Evolutionary conservation across 768 basidiomycete species (phyloP).

Genomic region (Tylopilus sp.): DNA sequence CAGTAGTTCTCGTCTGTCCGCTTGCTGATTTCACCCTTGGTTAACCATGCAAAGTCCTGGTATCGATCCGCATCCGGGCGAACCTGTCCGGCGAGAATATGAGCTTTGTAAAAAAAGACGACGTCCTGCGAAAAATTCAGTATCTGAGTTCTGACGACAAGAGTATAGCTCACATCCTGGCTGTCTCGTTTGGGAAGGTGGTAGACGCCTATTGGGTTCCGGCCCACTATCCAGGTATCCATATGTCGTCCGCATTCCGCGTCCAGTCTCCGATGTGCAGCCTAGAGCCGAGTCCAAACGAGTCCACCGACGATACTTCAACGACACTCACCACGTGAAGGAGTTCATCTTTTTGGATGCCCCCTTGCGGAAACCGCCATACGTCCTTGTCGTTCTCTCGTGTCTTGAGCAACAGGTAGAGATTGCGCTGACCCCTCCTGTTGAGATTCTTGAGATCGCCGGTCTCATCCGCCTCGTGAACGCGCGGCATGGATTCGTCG

Average conservation of each 20-base stretch:
- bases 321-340: constrained; percentile 65
- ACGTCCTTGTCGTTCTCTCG: constrained; percentile 42
- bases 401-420: constrained; percentile 79
- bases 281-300: constrained; percentile 37
- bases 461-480: constrained; percentile 55
- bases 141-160: neutral
- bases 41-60: constrained; percentile 89
- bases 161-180: constrained; percentile 34
- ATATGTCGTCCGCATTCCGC: constrained; percentile 76
- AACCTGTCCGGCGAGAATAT: constrained; percentile 88
- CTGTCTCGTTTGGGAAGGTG: constrained; percentile 42
- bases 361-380: constrained; percentile 84
- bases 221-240: constrained; percentile 93
- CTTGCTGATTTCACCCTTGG: constrained; percentile 81
- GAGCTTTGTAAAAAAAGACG: constrained; percentile 91
- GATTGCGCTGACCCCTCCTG: constrained; percentile 76
- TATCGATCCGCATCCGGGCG: constrained; percentile 51
- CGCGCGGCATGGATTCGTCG: constrained; percentile 59
- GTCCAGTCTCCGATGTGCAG: constrained; percentile 67
- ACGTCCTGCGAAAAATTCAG: constrained; percentile 45
- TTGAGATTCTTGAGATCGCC: constrained; percentile 74
- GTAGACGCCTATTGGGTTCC: constrained; percentile 81
- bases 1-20: constrained; percentile 72
- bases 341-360: constrained; percentile 57
- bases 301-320: neutral